Base-by-base conservation (phyloP, 306 rosid species). In the Quercus agrifolia region DNA sequence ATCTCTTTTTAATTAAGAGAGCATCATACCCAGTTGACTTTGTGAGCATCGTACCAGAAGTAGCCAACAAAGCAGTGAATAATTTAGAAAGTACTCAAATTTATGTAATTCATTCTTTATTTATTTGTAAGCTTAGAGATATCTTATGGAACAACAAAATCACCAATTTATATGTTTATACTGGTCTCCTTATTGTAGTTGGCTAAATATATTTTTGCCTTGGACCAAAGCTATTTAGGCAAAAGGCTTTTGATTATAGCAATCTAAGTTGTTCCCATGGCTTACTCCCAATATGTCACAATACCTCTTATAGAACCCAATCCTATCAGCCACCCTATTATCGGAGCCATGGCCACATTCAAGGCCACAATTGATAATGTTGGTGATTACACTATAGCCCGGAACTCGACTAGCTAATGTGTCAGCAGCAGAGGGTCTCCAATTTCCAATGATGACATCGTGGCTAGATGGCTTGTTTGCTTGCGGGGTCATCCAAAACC, bases 391-490 rank as follows among this genome's bases (percentile, higher is more conserved):
- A 2, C 94, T 92, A 72, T 83, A 90, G 0, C 94, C 93, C 0
- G 86, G 80, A 3, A 81, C 66, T 2, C 97, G 70, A 10, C 85
- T 80, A 0, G 92, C 92, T 0, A 86, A 59, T 1, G 2, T 54
- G 57, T 91, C 92, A 0, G 73, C 83, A 1, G 14, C 15, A 0
- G 91, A 88, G 0, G 97, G 94, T 10, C 6, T 79, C 94, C 91
- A 90, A 12, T 56, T 33, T 0, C 85, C 87, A 0, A 79, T 78
- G 58, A 90, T 90, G 33, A 90, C 92, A 76, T 90, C 82, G 20
- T 90, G 94, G 72, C 90, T 80, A 0, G 97, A 92, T 0, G 92
- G 97, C 78, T 85, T 90, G 5, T 87, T 88, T 10, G 76, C 86
- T 27, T 6, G 44, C 2, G 2, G 44, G 9, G 44, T 38, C 10